Conservation (phyloP, 1,284 basidiomycete species). For the Schizophyllum amplum region DNA sequence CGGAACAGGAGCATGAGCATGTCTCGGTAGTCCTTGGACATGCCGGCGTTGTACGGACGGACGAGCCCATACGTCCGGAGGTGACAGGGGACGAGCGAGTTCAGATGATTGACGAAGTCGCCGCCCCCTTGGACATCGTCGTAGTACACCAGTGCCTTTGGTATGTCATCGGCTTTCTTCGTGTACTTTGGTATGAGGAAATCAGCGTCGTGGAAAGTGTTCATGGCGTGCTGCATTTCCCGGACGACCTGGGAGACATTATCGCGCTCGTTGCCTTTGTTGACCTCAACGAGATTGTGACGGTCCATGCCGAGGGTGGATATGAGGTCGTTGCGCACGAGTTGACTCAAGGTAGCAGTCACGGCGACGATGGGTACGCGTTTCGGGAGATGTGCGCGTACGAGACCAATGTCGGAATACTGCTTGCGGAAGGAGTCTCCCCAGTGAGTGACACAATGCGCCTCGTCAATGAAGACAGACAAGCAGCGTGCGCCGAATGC, state of each 20-base stretch:
- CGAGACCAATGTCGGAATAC: constrained; percentile 25
- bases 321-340: constrained; percentile 24
- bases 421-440: constrained; percentile 31
- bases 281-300: constrained; percentile 2
- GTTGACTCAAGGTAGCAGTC: constrained; percentile 27
- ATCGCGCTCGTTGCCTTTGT: constrained; percentile 29
- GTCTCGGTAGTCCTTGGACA: constrained; percentile 12
- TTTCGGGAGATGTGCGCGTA: constrained; percentile 26
- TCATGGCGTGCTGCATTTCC: constrained; percentile 27
- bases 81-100: constrained; percentile 7
- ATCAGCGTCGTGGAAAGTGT: constrained; percentile 27
- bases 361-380: constrained; percentile 27
- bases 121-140: constrained; percentile 19
- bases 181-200: constrained; percentile 23
- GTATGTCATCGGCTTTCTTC: constrained; percentile 7
- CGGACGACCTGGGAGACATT: constrained; percentile 31
- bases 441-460: constrained; percentile 34
- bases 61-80: constrained; percentile 16
- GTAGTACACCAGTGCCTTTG: constrained; percentile 20
- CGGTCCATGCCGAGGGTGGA: constrained; percentile 21
- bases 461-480: constrained; percentile 30
- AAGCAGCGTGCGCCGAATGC: constrained; percentile 19
- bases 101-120: constrained; percentile 19
- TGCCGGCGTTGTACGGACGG: constrained; percentile 22
- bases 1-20: constrained; percentile 14